Base-by-base conservation (phyloP, 2,329 filamentous ascomycete genomes). In the Colletotrichum tropicale region DNA sequence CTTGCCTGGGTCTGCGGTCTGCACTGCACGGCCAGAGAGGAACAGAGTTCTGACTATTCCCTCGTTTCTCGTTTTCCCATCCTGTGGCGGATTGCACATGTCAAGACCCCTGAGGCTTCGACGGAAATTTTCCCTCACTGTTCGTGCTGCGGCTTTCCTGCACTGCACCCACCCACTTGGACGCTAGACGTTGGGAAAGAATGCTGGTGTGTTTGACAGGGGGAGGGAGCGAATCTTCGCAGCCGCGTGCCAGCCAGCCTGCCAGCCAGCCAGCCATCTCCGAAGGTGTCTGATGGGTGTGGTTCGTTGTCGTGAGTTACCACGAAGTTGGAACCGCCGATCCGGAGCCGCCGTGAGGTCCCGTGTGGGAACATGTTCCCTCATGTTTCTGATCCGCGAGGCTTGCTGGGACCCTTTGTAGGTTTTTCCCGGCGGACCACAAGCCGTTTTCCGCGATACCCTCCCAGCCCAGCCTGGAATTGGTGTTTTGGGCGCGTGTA, bases 291-390 rank as follows among this genome's bases (percentile, higher is more conserved):
- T 58, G 52, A n/a, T 69, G n/a, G 34, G 61, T 62, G 56, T 52
- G 21, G 12, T 48, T 15, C 32, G 32, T 64, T 36, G 32, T 43
- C 10, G n/a, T 24, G 30, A 58, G 32, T 34, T 75, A 38, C 73
- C 73, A 64, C 70, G 56, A 75, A 67, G 56, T 43, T 75, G 73
- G 73, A 38, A 67, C 73, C 69, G 73, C 43, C 64, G 70, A 75
- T 75, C 69, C 62, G 72, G 68, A 75, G 68, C 72, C 72, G 68
- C 72, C 68, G 70, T 43, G 67, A 43, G 67, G 67, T 48, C 69
- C 66, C 32, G 66, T 43, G 28, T 55, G 38, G 61, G 56, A 16
- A 36, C 18, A 32, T 21, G 21, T 58, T 28, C 26, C 26, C 24
- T 43, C 28, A 38, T 60, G 48, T 68, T 68, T 55, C 70, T 58